Evolutionary conservation across 176 grass and related monocot species (phyloP).

Genomic region (Avena sativa): DNA sequence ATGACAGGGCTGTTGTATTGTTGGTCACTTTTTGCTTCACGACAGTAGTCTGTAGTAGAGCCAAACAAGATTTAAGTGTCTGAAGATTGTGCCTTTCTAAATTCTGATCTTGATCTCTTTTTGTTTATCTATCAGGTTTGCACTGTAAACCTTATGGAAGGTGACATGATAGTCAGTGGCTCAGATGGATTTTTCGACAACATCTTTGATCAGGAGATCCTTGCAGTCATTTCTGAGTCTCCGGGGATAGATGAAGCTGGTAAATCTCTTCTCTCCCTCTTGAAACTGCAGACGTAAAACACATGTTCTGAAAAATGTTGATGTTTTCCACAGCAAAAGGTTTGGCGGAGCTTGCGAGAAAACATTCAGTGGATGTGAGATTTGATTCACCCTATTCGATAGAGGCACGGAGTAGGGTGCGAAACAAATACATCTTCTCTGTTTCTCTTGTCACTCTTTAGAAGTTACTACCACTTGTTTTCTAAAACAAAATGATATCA

Average conservation of each 20-base stretch:
- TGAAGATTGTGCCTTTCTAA: constrained; percentile 36
- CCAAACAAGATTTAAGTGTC: constrained; percentile 17
- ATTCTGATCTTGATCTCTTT: constrained; percentile 43
- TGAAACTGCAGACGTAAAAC: too few species aligned
- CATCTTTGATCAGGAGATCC: constrained; percentile 87
- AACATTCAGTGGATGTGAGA: constrained; percentile 78
- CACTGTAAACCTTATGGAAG: constrained; percentile 79
- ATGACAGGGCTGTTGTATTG: background rate
- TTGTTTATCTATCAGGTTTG: constrained; percentile 58
- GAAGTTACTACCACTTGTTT: background rate
- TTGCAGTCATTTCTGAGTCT: constrained; percentile 64
- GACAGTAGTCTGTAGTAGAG: constrained; percentile 13
- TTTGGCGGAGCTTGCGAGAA: constrained; percentile 77
- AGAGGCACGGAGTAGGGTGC: constrained; percentile 78
- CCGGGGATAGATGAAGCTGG: constrained; percentile 71
- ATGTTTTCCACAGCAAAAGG: constrained; percentile 61
- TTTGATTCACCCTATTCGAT: constrained; percentile 97
- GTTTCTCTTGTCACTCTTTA: background rate
- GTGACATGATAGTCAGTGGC: constrained; percentile 79
- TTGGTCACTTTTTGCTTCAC: background rate
- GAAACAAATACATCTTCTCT: constrained; percentile 2
- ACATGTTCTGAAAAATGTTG: background rate
- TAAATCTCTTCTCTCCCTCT: constrained; percentile 42
- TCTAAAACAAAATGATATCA: background rate
- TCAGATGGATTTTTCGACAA: constrained; percentile 98